Evolutionary conservation across 2,329 filamentous ascomycete species (phyloP).

Genomic region (Myrmaecium sp.): DNA sequence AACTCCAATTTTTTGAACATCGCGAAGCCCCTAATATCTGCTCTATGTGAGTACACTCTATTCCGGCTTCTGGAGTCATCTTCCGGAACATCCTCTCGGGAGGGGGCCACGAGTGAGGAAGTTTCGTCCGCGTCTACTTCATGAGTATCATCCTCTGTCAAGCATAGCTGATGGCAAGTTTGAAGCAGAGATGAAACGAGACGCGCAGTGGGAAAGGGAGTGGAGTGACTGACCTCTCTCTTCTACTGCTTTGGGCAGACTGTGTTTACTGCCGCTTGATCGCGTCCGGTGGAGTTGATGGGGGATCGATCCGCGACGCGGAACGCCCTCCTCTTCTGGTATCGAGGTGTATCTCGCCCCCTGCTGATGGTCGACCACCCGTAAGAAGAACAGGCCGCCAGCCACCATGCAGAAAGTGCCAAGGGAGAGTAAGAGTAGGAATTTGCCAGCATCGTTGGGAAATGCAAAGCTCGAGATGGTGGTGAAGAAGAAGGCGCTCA

Average conservation of each 20-base stretch:
- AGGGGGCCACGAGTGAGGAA: conserved; percentile 52
- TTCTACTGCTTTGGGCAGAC: conserved; percentile 1
- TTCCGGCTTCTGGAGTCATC: conserved; percentile 41
- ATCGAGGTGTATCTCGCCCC: conserved; percentile 40
- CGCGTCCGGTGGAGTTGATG: conserved; percentile 29
- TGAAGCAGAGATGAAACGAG: conserved; percentile 11
- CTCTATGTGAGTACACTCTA: conserved; percentile 56
- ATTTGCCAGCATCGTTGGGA: conserved; percentile 64
- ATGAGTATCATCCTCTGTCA: conserved; percentile 17
- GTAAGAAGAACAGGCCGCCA: conserved; percentile 68
- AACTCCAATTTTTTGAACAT: conserved; percentile 62
- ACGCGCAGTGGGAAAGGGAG: conserved; percentile 5
- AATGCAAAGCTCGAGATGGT: conserved; percentile 60
- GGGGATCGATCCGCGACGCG: conserved; percentile 26
- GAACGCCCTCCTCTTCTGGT: conserved; percentile 30
- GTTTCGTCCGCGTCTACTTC: conserved; percentile 48
- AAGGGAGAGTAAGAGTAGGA: conserved; percentile 62
- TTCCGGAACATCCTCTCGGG: conserved; percentile 12
- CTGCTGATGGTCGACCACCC: conserved; percentile 50
- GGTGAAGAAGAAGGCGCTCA: conserved; percentile 95
- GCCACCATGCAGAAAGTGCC: conserved; percentile 66
- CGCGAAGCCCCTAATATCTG: conserved; percentile 78
- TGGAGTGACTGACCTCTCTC: conserved; percentile 1
- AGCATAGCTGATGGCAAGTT: too few species aligned
- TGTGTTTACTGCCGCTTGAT: conserved; percentile 28